phyloP scores from a whole-genome alignment of 352 stramenopile genomes.

The Albugo laibachii region DNA sequence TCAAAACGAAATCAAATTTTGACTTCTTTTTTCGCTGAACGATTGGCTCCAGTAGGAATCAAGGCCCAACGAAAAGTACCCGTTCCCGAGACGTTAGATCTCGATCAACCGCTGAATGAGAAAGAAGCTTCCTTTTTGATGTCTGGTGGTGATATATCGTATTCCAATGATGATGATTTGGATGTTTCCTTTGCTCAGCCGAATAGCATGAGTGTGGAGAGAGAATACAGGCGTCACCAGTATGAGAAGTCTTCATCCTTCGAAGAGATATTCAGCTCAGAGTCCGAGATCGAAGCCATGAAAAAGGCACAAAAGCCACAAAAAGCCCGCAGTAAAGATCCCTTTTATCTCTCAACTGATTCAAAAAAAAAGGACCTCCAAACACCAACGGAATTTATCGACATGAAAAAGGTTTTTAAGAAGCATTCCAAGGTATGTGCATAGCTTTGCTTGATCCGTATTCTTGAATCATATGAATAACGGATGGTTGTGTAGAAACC shows the following conservation, averaged over 20 bases:
- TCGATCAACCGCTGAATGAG: conserved; percentile 32
- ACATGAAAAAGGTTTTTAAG: conserved; percentile 66
- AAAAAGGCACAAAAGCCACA: conserved; percentile 8
- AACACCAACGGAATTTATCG: conserved; percentile 28
- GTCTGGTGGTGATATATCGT: conserved; percentile 42
- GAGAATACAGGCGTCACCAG: conserved; percentile 19
- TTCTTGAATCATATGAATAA: conserved; percentile 51
- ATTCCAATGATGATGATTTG: conserved; percentile 48
- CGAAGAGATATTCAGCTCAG: conserved; percentile 12
- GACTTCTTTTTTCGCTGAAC: conserved; percentile 60
- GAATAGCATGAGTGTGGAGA: conserved; percentile 6
- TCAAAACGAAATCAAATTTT: conserved; percentile 15
- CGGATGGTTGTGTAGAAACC: conserved; percentile 23
- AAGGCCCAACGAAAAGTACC: conserved; percentile 87
- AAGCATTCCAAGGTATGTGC: conserved; percentile 18
- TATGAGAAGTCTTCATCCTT: conserved; percentile 16
- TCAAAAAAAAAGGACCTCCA: conserved; percentile 13
- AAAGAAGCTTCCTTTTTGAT: conserved; percentile 51
- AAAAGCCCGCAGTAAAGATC: conserved; percentile 36
- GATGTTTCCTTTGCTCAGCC: conserved; percentile 68
- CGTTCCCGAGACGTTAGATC: conserved; percentile 56
- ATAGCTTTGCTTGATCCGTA: too few species aligned
- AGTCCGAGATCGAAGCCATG: conserved; percentile 10
- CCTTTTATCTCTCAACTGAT: conserved; percentile 60
- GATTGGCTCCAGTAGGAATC: conserved; percentile 68